Evolutionary conservation across 2,329 filamentous ascomycete genomes (phyloP).

Genomic region (Pseudocercospora vitis): DNA sequence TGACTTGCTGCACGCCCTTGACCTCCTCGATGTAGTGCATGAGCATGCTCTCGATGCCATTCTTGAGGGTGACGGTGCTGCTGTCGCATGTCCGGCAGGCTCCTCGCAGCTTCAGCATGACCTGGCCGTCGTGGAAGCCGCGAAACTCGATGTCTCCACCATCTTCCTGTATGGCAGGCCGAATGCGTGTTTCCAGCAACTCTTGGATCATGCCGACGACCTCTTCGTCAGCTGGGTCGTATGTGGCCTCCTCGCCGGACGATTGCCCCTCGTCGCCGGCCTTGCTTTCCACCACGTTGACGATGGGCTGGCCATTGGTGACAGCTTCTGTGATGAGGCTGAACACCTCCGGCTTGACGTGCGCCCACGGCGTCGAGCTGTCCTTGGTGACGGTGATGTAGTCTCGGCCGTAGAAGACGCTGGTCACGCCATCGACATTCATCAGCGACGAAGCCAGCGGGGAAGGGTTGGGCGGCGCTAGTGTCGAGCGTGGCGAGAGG

Average conservation of each 20-base stretch:
- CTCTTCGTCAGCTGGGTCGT: constrained; percentile 88
- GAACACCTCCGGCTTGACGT: constrained; percentile 94
- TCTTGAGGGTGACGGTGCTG: constrained; percentile 94
- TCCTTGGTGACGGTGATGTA: constrained; percentile 97
- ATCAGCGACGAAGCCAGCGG: constrained; percentile 83
- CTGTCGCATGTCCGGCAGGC: constrained; percentile 96
- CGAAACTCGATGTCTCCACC: constrained; percentile 95
- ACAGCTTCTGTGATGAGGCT: constrained; percentile 91
- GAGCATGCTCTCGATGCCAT: constrained; percentile 96
- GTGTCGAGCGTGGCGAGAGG: constrained; percentile 79
- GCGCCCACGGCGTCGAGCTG: constrained; percentile 83
- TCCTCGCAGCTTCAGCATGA: constrained; percentile 70
- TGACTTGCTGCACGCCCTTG: constrained; percentile 82
- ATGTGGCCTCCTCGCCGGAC: constrained; percentile 64
- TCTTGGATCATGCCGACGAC: constrained; percentile 99
- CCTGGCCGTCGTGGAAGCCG: constrained; percentile 82
- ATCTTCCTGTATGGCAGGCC: constrained; percentile 95
- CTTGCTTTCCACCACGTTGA: constrained; percentile 67
- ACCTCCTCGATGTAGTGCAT: constrained; percentile 92
- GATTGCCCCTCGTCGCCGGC: constrained; percentile 50
- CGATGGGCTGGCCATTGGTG: constrained; percentile 77
- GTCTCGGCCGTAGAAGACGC: constrained; percentile 90
- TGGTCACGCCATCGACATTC: constrained; percentile 90
- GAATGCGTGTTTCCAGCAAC: constrained; percentile 87
- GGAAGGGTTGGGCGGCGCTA: constrained; percentile 75